phyloP scores from a whole-genome alignment of 495 filamentous ascomycete genomes.

The Aspergillus carlsbadensis region DNA sequence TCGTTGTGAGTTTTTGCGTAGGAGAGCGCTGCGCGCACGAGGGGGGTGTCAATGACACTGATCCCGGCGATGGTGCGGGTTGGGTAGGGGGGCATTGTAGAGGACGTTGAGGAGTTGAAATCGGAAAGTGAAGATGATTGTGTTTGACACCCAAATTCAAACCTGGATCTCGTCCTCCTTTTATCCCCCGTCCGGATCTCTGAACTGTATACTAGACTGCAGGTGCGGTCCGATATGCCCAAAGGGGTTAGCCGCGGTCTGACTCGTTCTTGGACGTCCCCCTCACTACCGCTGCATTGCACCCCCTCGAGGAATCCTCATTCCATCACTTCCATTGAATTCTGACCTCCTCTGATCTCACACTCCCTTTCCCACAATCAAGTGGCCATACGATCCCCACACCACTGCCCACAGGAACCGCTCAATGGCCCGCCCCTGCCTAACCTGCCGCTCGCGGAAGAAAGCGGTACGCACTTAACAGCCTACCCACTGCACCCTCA shows the following conservation, averaged over 20 bases:
- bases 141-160: too few relatives aligned
- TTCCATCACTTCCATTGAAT: too few relatives aligned
- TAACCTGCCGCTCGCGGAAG: not conserved
- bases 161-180: too few relatives aligned
- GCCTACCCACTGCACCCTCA: not conserved
- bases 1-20: conserved; percentile 1
- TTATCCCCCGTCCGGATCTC: too few relatives aligned
- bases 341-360: too few relatives aligned
- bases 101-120: too few relatives aligned
- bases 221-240: not conserved
- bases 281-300: too few relatives aligned
- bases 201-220: not conserved
- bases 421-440: not conserved
- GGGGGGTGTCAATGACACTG: not conserved
- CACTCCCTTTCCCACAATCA: too few relatives aligned
- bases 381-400: too few relatives aligned
- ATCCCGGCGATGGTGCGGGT: not conserved
- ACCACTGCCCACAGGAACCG: too few relatives aligned
- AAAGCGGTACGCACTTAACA: not conserved
- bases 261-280: not conserved
- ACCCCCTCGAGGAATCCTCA: too few relatives aligned
- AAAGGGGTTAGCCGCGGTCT: not conserved
- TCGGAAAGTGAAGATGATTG: too few relatives aligned
- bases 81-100: not conserved
- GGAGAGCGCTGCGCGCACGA: not conserved